A percentile compares a stretch with the other conserved stretches of the same genome.
These are phyloP conservation scores for Aspergillus viridinutans DNA, from an alignment of 2,329 filamentous ascomycete genomes.

Conservation along the genomic window DNA sequence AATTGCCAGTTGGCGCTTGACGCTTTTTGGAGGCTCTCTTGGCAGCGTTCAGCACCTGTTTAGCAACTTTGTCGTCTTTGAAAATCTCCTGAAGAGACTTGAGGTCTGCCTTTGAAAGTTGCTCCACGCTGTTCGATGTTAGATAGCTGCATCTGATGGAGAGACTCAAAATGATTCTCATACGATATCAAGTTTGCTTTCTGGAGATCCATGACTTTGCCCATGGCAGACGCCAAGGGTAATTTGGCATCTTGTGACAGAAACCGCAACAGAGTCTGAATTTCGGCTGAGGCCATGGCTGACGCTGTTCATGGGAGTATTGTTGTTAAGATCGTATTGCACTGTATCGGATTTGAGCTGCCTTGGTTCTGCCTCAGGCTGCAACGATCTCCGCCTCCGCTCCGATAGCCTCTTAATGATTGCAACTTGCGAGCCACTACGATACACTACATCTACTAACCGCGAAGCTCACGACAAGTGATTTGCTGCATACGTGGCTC, in stretches of 20 bases:
- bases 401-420: slow-evolving; percentile 5
- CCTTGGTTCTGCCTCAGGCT: slow-evolving; percentile 11
- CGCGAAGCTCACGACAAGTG: slow-evolving; percentile 3
- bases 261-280: slow-evolving; percentile 52
- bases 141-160: slow-evolving; percentile 5
- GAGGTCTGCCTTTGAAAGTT: slow-evolving; percentile 48
- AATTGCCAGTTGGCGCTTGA: slow-evolving; percentile 31
- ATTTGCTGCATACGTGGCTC: slow-evolving; percentile 21
- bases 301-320: neutral
- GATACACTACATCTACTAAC: neutral
- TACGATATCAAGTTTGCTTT: slow-evolving; percentile 44
- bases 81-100: slow-evolving; percentile 42
- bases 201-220: slow-evolving; percentile 53
- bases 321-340: neutral
- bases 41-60: slow-evolving; percentile 54
- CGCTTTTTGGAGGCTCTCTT: slow-evolving; percentile 57
- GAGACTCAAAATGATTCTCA: neutral
- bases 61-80: slow-evolving; percentile 52
- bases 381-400: slow-evolving; percentile 14
- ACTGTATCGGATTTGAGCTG: neutral
- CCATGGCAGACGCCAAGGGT: slow-evolving; percentile 51
- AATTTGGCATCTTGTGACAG: slow-evolving; percentile 56
- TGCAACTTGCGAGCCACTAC: neutral
- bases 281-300: slow-evolving; percentile 21
- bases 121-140: slow-evolving; percentile 28